phyloP scores from a whole-genome alignment of 345 rosid genomes.

The Toxicodendron radicans region DNA sequence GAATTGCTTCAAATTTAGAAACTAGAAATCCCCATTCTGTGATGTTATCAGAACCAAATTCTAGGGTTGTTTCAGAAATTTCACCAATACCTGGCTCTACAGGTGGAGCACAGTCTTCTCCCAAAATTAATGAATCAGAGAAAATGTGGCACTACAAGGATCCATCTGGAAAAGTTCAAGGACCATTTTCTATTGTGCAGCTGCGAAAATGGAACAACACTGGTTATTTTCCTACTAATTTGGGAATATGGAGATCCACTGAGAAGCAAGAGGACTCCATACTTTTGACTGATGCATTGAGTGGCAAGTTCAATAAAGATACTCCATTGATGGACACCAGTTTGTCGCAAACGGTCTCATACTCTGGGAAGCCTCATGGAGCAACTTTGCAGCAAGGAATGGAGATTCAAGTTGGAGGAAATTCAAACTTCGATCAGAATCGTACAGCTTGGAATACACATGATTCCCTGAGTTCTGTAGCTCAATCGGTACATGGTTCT shows the following conservation, averaged over 20 bases:
- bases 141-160: slow-evolving; percentile 93
- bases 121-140: slow-evolving; percentile 69
- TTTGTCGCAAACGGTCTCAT: slow-evolving; percentile 40
- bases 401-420: slow-evolving; percentile 29
- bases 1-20: slow-evolving; percentile 46
- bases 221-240: slow-evolving; percentile 85
- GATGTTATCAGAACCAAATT: slow-evolving; percentile 41
- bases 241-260: slow-evolving; percentile 74
- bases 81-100: slow-evolving; percentile 37
- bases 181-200: slow-evolving; percentile 93
- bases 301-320: slow-evolving; percentile 64
- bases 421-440: slow-evolving; percentile 37
- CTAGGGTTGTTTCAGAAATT: slow-evolving; percentile 45
- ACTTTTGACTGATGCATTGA: slow-evolving; percentile 72
- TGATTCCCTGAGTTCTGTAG: slow-evolving; percentile 13
- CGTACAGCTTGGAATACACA: slow-evolving; percentile 27
- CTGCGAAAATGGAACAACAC: slow-evolving; percentile 93
- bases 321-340: slow-evolving; percentile 36
- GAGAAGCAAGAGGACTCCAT: slow-evolving; percentile 72
- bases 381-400: slow-evolving; percentile 29
- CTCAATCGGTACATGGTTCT: slow-evolving; percentile 36
- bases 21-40: slow-evolving; percentile 37
- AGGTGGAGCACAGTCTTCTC: slow-evolving; percentile 38
- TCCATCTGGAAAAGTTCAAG: slow-evolving; percentile 95
- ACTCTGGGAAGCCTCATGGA: slow-evolving; percentile 28